Conservation (phyloP, 129 eudicot genomes). For the Logfia minima region DNA sequence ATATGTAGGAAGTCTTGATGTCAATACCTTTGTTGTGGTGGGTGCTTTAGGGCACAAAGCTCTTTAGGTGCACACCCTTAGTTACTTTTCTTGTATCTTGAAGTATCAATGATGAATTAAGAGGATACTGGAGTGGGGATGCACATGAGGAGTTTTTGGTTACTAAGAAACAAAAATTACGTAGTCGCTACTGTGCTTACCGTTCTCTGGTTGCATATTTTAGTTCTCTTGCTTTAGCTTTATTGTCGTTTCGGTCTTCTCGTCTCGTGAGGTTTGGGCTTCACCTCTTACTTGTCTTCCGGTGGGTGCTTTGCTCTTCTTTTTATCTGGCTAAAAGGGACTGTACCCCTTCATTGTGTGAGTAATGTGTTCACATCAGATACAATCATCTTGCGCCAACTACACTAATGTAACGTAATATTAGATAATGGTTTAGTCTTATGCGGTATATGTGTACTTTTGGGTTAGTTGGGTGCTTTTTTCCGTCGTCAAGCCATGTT, state of each 20-base stretch:
- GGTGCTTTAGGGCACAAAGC: neutral
- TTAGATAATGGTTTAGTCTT: neutral
- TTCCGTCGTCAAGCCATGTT: neutral
- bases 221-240: too few relatives aligned
- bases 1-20: slow-evolving; percentile 8
- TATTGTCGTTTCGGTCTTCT: too few relatives aligned
- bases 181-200: too few relatives aligned
- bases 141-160: too few relatives aligned
- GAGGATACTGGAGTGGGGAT: too few relatives aligned
- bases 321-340: too few relatives aligned
- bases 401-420: neutral
- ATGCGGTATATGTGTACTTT: neutral
- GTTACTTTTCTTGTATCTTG: neutral
- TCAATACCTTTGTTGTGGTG: neutral
- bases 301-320: too few relatives aligned
- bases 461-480: neutral
- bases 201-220: too few relatives aligned
- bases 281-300: too few relatives aligned
- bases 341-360: too few relatives aligned
- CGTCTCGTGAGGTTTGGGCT: too few relatives aligned
- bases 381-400: neutral
- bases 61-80: neutral
- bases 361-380: neutral
- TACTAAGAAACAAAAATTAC: too few relatives aligned
- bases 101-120: neutral